Conservation (phyloP, 331 rosid genomes). For the Arachis monticola region DNA sequence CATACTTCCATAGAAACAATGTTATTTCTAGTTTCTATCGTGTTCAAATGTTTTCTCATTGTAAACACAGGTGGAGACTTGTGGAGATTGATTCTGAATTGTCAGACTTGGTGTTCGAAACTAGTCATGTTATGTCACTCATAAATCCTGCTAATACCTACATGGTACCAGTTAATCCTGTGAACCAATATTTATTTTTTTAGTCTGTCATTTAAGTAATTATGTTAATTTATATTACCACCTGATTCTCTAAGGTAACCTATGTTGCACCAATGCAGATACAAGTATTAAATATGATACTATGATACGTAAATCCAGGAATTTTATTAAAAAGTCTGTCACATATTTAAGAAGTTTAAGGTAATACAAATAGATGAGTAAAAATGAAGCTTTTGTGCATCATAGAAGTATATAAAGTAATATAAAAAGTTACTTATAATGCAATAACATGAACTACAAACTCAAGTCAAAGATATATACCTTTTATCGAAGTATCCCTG, state of each 20-base stretch:
- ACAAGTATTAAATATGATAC: too few species aligned
- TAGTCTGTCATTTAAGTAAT: constrained; percentile 29
- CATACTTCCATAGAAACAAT: not conserved
- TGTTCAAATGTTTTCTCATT: constrained; percentile 19
- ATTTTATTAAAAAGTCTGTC: too few species aligned
- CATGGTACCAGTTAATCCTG: constrained; percentile 68
- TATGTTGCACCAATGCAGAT: too few species aligned
- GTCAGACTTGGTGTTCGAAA: constrained; percentile 70
- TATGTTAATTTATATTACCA: constrained; percentile 6
- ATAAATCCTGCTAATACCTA: constrained; percentile 89
- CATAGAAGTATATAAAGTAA: not conserved
- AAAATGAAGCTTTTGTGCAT: too few species aligned
- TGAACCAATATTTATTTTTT: constrained; percentile 18
- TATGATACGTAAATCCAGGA: too few species aligned
- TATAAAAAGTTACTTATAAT: not conserved
- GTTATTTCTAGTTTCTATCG: constrained; percentile 27
- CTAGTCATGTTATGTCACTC: constrained; percentile 84
- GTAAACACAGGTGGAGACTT: constrained; percentile 77
- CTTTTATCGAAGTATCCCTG: not conserved
- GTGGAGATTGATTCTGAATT: constrained; percentile 84
- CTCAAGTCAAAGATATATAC: not conserved
- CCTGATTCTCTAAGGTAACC: constrained; percentile 10
- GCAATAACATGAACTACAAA: not conserved
- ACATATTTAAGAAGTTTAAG: too few species aligned
- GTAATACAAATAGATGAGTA: too few species aligned